Percentiles rank a stretch among this genome's conserved stretches.
Evolutionary conservation across 306 rosid species (phyloP).

Genomic region (Trifolium repens): DNA sequence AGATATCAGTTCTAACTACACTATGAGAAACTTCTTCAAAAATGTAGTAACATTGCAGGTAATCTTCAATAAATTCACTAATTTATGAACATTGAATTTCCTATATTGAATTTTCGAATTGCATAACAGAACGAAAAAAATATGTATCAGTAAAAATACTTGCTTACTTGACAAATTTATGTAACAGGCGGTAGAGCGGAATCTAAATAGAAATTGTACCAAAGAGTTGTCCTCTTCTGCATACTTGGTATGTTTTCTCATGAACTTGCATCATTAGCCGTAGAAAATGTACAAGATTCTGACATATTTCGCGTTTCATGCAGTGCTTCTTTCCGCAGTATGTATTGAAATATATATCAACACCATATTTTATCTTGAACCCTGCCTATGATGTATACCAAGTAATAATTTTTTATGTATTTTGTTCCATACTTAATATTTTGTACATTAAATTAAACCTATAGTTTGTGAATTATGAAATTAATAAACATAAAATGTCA

Average conservation of each 20-base stretch:
- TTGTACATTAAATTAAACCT: constrained; percentile 17
- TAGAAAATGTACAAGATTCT: constrained; percentile 27
- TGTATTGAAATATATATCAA: constrained; percentile 55
- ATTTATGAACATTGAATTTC: not conserved
- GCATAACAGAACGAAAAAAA: too few relatives aligned
- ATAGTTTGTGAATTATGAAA: constrained; percentile 4
- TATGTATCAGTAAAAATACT: too few relatives aligned
- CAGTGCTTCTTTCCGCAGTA: constrained; percentile 83
- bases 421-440: constrained; percentile 9
- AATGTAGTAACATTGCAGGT: constrained; percentile 80
- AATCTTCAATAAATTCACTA: constrained; percentile 25
- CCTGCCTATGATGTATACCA: constrained; percentile 75
- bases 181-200: constrained; percentile 53
- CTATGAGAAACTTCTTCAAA: constrained; percentile 66
- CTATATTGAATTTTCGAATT: too few relatives aligned
- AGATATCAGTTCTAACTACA: constrained; percentile 67
- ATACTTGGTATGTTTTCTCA: constrained; percentile 57
- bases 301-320: constrained; percentile 41
- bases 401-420: constrained; percentile 43
- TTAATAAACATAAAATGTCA: constrained; percentile 34
- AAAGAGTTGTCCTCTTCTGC: constrained; percentile 39
- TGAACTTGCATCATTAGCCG: constrained; percentile 28
- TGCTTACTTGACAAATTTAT: too few relatives aligned
- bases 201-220: constrained; percentile 69
- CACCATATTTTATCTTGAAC: constrained; percentile 77